Conservation (phyloP, 1,284 basidiomycete species). For the Fomitopsis palustris region DNA sequence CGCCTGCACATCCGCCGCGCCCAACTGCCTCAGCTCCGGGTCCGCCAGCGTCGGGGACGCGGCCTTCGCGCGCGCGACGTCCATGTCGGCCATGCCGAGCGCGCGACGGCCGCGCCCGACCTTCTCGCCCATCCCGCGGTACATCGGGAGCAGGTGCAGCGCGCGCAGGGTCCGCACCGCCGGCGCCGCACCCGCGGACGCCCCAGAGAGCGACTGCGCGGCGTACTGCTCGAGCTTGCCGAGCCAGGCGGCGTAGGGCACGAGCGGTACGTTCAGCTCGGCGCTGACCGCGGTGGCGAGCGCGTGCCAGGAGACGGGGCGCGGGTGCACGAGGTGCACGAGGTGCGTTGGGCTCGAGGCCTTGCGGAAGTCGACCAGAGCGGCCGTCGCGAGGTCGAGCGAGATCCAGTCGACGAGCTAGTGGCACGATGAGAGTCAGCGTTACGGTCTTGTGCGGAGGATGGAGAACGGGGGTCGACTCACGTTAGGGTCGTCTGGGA, state of each 20-base stretch:
- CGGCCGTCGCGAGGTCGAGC: conserved; percentile 19
- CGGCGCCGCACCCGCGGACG: background rate
- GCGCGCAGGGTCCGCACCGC: background rate
- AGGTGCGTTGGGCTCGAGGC: conserved; percentile 14
- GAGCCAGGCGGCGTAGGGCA: conserved; percentile 22
- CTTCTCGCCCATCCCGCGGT: background rate
- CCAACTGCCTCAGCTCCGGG: background rate
- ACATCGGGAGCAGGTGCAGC: background rate
- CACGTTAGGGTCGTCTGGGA: conserved; percentile 24
- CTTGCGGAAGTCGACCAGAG: conserved; percentile 18
- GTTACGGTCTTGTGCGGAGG: background rate
- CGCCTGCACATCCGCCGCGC: background rate
- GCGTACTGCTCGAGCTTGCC: conserved; percentile 8
- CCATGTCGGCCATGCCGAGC: background rate
- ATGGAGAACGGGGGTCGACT: conserved; percentile 11
- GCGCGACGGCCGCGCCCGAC: background rate
- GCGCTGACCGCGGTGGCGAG: conserved; percentile 17
- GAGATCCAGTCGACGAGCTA: conserved; percentile 26
- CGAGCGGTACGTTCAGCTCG: conserved; percentile 17
- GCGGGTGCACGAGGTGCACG: conserved; percentile 29
- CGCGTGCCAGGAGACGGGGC: conserved; percentile 18
- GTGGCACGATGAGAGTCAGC: background rate
- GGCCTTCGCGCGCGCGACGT: background rate
- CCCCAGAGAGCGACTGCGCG: background rate
- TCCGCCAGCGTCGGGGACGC: background rate